Percentiles rank a stretch among this genome's conserved stretches.
These are phyloP conservation scores for Euclidium syriacum DNA, from an alignment of 345 rosid genomes.

Conservation along the genomic window DNA sequence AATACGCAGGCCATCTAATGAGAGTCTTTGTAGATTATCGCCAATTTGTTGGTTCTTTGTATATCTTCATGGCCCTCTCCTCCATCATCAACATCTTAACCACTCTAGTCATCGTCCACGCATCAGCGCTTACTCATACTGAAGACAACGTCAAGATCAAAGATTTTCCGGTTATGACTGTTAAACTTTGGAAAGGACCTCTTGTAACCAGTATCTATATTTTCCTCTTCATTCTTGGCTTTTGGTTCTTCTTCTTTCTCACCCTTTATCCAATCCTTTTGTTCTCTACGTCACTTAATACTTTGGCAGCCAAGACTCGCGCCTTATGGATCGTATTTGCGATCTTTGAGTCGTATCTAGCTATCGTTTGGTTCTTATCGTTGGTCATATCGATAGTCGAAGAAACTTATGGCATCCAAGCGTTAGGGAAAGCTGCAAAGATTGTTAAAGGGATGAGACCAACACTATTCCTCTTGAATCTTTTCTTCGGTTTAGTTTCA, in stretches of 20 bases:
- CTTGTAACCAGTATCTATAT: constrained; percentile 39
- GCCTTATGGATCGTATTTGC: constrained; percentile 1
- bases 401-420: constrained; percentile 44
- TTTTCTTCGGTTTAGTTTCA: constrained; percentile 18
- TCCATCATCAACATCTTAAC: constrained; percentile 24
- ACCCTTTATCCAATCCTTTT: constrained; percentile 20
- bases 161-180: constrained; percentile 25
- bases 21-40: constrained; percentile 20
- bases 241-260: constrained; percentile 11
- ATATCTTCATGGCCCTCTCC: constrained; percentile 10
- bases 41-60: constrained; percentile 13
- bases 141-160: constrained; percentile 23
- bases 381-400: constrained; percentile 54
- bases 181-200: constrained; percentile 36
- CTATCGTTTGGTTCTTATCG: constrained; percentile 46
- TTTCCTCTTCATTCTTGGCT: constrained; percentile 35
- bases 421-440: constrained; percentile 52
- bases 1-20: constrained; percentile 23
- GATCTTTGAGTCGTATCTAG: constrained; percentile 31
- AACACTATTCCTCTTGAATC: constrained; percentile 46
- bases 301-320: not conserved
- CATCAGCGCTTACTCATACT: constrained; percentile 30
- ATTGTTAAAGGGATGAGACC: constrained; percentile 43
- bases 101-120: constrained; percentile 28
- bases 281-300: not conserved